Evolutionary conservation across 2,329 filamentous ascomycete species (phyloP).

Genomic region (Mariannaea elegans): DNA sequence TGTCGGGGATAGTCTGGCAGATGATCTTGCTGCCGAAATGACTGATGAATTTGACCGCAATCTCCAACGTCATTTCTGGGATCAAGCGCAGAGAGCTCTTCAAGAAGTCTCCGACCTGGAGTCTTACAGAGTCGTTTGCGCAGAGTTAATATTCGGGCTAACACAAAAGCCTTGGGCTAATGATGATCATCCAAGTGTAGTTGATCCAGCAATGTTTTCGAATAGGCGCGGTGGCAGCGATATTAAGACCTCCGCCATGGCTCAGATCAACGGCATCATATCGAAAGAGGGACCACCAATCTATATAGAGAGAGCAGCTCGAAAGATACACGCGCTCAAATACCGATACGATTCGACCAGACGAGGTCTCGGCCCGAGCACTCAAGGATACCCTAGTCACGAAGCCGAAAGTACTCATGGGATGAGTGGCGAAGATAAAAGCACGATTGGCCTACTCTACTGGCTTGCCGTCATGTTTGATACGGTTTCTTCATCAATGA

Average conservation of each 20-base stretch:
- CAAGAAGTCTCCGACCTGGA: constrained; percentile 47
- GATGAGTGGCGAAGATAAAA: constrained; percentile 38
- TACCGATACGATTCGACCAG: constrained; percentile 33
- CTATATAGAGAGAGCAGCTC: constrained; percentile 36
- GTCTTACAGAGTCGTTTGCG: constrained; percentile 49
- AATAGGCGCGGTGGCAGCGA: neutral
- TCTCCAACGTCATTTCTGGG: constrained; percentile 48
- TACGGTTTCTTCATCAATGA: constrained; percentile 63
- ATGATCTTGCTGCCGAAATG: constrained; percentile 31
- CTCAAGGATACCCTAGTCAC: neutral
- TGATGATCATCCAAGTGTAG: constrained; percentile 19
- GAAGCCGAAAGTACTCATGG: too few relatives aligned
- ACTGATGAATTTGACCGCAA: constrained; percentile 48
- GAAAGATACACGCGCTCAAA: constrained; percentile 40
- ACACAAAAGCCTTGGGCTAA: constrained; percentile 44
- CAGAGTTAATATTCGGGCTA: constrained; percentile 50
- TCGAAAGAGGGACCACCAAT: constrained; percentile 29
- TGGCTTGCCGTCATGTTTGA: constrained; percentile 70
- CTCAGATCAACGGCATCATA: constrained; percentile 33
- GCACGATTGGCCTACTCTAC: constrained; percentile 62
- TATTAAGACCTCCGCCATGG: constrained; percentile 9
- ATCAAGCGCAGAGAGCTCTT: constrained; percentile 45
- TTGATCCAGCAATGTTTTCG: constrained; percentile 16
- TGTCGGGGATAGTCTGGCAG: constrained; percentile 16
- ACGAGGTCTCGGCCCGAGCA: constrained; percentile 20